Evolutionary conservation across 1,284 basidiomycete species (phyloP).

Genomic region (Austroboletus olivaceoglutinosus): DNA sequence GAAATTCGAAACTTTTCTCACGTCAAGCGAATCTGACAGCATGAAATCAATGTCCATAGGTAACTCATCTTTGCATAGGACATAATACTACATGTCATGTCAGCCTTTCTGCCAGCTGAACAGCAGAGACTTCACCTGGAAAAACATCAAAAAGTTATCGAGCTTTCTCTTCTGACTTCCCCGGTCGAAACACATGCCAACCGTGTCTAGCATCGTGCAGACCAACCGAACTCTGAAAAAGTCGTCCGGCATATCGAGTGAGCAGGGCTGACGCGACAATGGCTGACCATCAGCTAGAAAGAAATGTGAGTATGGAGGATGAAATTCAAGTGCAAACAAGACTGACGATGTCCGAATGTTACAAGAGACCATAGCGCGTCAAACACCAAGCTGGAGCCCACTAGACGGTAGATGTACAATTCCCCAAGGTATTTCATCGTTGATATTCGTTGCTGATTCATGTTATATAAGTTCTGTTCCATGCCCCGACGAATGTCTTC

Average conservation of each 20-base stretch:
- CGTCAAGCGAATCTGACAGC: constrained; percentile 91
- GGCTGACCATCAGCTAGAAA: constrained; percentile 81
- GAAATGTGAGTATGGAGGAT: constrained; percentile 7
- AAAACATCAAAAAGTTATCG: constrained; percentile 89
- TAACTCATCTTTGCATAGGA: constrained; percentile 80
- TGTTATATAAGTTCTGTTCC: constrained; percentile 93
- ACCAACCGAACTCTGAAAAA: constrained; percentile 93
- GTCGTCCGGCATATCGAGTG: constrained; percentile 91
- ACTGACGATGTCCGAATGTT: constrained; percentile 95
- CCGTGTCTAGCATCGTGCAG: constrained; percentile 91
- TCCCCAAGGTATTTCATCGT: constrained; percentile 95
- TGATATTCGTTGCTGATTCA: constrained; percentile 90
- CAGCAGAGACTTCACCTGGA: constrained; percentile 63
- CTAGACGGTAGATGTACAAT: constrained; percentile 93
- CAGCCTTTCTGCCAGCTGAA: constrained; percentile 4
- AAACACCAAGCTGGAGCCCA: constrained; percentile 88
- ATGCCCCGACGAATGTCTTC: constrained; percentile 90
- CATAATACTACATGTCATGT: constrained; percentile 65
- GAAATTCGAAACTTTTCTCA: constrained; percentile 32
- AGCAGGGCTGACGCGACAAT: constrained; percentile 72
- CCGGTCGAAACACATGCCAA: constrained; percentile 96
- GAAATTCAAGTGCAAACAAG: background rate
- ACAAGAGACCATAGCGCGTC: constrained; percentile 93
- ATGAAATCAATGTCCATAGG: constrained; percentile 99
- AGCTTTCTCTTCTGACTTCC: constrained; percentile 89